Percentiles rank a stretch among this genome's conserved stretches.
phyloP scores from a whole-genome alignment of 2,329 filamentous ascomycete species.

The Fusarium globosum region DNA sequence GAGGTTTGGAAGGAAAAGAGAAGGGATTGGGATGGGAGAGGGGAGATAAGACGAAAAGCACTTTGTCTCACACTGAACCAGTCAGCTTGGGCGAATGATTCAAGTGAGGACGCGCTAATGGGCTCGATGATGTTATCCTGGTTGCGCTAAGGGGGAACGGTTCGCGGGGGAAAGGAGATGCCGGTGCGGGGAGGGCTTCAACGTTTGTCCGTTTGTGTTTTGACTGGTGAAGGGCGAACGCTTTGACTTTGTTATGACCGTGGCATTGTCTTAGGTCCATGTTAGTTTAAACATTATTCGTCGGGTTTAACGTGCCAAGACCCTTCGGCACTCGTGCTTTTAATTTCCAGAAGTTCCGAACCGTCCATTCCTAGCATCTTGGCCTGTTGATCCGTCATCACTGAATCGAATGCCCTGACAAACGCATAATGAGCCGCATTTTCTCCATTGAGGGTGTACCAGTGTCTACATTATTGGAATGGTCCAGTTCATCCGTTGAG shows the following conservation, averaged over 20 bases:
- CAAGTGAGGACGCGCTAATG: neutral
- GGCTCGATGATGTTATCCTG: neutral
- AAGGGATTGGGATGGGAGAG: constrained; percentile 1
- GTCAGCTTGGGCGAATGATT: neutral
- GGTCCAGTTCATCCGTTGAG: neutral
- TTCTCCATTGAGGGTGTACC: fast-evolving
- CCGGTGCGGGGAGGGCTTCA: neutral
- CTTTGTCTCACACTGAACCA: constrained; percentile 15
- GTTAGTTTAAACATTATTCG: neutral
- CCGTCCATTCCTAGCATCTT: neutral
- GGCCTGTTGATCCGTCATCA: neutral
- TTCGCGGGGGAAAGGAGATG: neutral
- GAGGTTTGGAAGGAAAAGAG: constrained; percentile 5
- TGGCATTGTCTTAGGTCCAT: neutral
- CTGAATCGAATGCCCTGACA: neutral
- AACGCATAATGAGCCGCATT: neutral
- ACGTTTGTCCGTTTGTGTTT: neutral
- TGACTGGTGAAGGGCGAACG: neutral
- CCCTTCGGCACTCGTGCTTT: neutral
- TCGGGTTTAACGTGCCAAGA: neutral
- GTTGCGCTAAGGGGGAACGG: neutral
- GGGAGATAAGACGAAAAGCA: neutral
- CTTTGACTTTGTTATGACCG: neutral
- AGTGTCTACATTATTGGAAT: neutral
- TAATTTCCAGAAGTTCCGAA: neutral